phyloP scores from a whole-genome alignment of 768 basidiomycete genomes.

The Sutorius australiensis region DNA sequence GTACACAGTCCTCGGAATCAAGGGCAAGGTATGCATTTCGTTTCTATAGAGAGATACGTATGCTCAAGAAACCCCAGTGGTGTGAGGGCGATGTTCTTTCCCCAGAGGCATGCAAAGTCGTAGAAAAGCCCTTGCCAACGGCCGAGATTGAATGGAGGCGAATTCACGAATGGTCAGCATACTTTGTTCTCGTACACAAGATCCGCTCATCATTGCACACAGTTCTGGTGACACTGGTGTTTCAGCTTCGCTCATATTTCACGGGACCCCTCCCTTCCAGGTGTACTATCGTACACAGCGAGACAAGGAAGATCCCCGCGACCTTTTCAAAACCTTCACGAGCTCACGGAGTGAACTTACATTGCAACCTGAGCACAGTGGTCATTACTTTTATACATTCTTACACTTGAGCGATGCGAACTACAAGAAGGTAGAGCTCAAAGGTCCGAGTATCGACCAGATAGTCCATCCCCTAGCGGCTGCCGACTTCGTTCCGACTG shows the following conservation, averaged over 20 bases:
- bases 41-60: background rate
- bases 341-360: constrained; percentile 77
- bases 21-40: constrained; percentile 51
- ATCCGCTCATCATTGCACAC: constrained; percentile 1
- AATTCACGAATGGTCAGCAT: constrained; percentile 78
- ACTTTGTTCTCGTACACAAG: constrained; percentile 2
- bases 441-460: constrained; percentile 79
- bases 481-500: constrained; percentile 59
- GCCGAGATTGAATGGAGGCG: constrained; percentile 87
- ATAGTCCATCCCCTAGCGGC: constrained; percentile 85
- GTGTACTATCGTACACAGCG: constrained; percentile 75
- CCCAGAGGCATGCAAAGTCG: constrained; percentile 74
- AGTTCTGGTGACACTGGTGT: constrained; percentile 93
- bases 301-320: constrained; percentile 60
- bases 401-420: constrained; percentile 75
- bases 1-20: constrained; percentile 67
- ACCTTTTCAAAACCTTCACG: constrained; percentile 56
- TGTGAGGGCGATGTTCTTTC: constrained; percentile 83
- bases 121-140: constrained; percentile 70
- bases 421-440: constrained; percentile 72
- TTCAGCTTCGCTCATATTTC: constrained; percentile 78
- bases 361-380: constrained; percentile 83
- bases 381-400: constrained; percentile 85
- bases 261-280: constrained; percentile 86
- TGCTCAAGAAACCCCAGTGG: constrained; percentile 37